Evolutionary conservation across 768 basidiomycete genomes (phyloP).

Genomic region (Boletus pseudopeckii): DNA sequence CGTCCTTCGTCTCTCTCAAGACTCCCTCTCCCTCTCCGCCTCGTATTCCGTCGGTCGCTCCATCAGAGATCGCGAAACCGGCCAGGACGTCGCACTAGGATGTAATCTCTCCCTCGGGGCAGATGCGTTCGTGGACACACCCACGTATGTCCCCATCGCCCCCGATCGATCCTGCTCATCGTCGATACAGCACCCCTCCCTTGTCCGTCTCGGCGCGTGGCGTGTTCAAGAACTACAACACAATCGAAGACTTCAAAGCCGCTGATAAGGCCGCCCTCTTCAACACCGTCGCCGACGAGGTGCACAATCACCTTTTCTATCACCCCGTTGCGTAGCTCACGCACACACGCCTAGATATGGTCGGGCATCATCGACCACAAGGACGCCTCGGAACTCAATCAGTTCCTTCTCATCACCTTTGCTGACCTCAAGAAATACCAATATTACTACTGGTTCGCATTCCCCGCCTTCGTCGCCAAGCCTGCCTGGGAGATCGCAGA

Average conservation of each 20-base stretch:
- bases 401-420: conserved; percentile 88
- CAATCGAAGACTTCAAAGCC: conserved; percentile 91
- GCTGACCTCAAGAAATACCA: conserved; percentile 98
- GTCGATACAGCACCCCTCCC: conserved; percentile 37
- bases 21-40: conserved; percentile 57
- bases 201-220: conserved; percentile 58
- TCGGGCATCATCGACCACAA: conserved; percentile 50
- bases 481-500: conserved; percentile 84
- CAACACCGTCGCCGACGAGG: conserved; percentile 65
- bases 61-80: conserved; percentile 74
- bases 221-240: conserved; percentile 90
- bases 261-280: conserved; percentile 88
- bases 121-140: conserved; percentile 55
- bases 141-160: conserved; percentile 39
- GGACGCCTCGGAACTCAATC: conserved; percentile 56
- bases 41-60: conserved; percentile 69
- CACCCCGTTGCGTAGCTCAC: not conserved
- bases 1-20: conserved; percentile 78
- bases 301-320: conserved; percentile 26
- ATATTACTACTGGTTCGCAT: conserved; percentile 98
- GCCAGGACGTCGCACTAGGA: conserved; percentile 66
- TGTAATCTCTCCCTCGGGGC: conserved; percentile 62
- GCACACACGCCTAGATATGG: conserved; percentile 56
- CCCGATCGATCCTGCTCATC: conserved; percentile 5
- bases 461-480: conserved; percentile 86